Conservation (phyloP, 345 rosid species). For the Xanthoceras sorbifolium region DNA sequence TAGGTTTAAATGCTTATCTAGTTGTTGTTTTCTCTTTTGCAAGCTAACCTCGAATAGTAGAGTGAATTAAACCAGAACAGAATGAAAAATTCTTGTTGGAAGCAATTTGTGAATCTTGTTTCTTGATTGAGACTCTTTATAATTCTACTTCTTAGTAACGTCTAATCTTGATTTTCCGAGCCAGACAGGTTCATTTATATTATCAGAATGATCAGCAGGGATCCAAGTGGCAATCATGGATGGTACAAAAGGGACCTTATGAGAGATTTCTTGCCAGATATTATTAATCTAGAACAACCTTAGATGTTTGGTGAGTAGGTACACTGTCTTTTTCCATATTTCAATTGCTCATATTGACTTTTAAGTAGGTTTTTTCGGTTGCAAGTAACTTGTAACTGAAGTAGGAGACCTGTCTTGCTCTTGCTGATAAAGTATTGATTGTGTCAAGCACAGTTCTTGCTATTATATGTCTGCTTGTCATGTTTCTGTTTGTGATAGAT, state of each 20-base stretch:
- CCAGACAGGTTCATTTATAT: background rate
- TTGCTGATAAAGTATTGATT: background rate
- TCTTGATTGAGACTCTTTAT: background rate
- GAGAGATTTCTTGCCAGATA: background rate
- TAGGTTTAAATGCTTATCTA: slow-evolving; percentile 36
- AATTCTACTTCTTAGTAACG: background rate
- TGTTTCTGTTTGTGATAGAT: background rate
- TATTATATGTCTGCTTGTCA: background rate
- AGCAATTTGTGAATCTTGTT: background rate
- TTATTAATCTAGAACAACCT: background rate
- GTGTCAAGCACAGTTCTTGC: background rate
- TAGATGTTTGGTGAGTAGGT: slow-evolving; percentile 22
- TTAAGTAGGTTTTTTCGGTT: background rate
- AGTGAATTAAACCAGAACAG: slow-evolving; percentile 28
- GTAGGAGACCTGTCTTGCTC: slow-evolving; percentile 9
- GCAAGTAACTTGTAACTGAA: slow-evolving; percentile 3
- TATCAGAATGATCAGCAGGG: background rate
- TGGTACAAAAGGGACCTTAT: background rate
- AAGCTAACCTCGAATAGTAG: slow-evolving; percentile 35
- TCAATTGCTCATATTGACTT: background rate
- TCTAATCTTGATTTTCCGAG: background rate
- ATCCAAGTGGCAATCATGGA: background rate
- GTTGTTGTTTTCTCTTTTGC: slow-evolving; percentile 19
- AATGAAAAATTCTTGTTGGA: slow-evolving; percentile 28
- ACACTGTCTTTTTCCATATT: slow-evolving; percentile 6